These are phyloP conservation scores for Blastomyces percursus DNA, from an alignment of 2,329 filamentous ascomycete genomes.

Conservation along the genomic window DNA sequence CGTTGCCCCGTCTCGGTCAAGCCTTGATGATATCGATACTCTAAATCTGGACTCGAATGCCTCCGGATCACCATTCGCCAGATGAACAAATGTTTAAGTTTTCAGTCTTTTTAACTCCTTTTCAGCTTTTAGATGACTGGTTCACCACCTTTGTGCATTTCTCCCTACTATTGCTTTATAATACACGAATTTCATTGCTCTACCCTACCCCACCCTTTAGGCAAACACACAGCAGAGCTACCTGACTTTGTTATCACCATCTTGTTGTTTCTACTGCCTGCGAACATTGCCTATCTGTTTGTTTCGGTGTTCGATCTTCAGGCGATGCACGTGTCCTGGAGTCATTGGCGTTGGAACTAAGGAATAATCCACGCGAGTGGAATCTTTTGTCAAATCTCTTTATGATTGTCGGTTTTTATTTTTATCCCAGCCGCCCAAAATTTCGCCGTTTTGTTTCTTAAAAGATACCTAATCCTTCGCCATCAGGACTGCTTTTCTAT, in stretches of 20 bases:
- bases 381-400: not conserved
- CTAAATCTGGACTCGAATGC: not conserved
- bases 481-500: not conserved
- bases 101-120: not conserved
- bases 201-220: not conserved
- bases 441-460: not conserved
- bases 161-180: not conserved
- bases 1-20: not conserved
- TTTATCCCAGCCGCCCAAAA: not conserved
- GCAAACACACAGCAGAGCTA: not conserved
- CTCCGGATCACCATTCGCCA: not conserved
- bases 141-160: not conserved
- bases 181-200: not conserved
- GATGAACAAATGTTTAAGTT: not conserved
- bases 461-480: not conserved
- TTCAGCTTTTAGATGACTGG: not conserved
- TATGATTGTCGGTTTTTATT: not conserved
- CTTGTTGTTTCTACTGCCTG: not conserved
- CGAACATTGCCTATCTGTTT: not conserved
- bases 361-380: not conserved
- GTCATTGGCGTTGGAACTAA: not conserved
- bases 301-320: not conserved
- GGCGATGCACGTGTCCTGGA: not conserved
- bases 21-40: conserved; percentile 1
- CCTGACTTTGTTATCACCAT: not conserved